Evolutionary conservation across 352 stramenopile species (phyloP), one percentile per base, ranked within the genome.

Genomic region (Globisporangium ultimum): DNA sequence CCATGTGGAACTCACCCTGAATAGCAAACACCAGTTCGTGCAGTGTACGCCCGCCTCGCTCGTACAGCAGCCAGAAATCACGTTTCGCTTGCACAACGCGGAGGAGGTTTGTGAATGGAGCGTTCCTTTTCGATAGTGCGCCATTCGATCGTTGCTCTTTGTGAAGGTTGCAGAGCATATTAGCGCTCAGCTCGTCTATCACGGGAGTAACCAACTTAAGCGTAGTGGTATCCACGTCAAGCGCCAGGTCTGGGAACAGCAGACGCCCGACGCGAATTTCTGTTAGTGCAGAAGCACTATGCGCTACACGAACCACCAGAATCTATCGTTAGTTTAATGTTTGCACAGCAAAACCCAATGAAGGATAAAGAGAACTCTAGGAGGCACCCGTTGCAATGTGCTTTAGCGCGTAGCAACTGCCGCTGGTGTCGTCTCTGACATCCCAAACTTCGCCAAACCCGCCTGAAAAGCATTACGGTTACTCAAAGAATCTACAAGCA

Each of bases 51-150:
- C 51, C 51, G 4, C 51, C 51, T 17, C 36, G 51, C 5, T 56
- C 51, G 36, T 56, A 56, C 34, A 56, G 34, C 51, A 56, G 20
- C 51, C 51, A 56, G 34, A 56, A 56, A 18, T 56, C 51, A 12
- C 36, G 51, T 7, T 36, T 56, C 36, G 24, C 51, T 32, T 56
- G 36, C 14, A 48, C 18, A 8, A 56, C 51, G 36, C 36, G 36
- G 38, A 48, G 36, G 51, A 56, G 51, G 21, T 38, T 43, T 17
- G 38, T 43, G 38, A 43, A 43, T 32, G 17, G 17, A 47, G 18
- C 3, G 8, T 24, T 15, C 12, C 22, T 13, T 45, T 24, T 43
- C 21, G 48, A 21, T 53, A 11, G 11, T 13, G 13, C 18, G 5
- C 2, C 7, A 11, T 24, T 14, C 24, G 10, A 20, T 55, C 49